Evolutionary conservation across 2,329 filamentous ascomycete species (phyloP).

Genomic region (Ophiostoma fasciatum): DNA sequence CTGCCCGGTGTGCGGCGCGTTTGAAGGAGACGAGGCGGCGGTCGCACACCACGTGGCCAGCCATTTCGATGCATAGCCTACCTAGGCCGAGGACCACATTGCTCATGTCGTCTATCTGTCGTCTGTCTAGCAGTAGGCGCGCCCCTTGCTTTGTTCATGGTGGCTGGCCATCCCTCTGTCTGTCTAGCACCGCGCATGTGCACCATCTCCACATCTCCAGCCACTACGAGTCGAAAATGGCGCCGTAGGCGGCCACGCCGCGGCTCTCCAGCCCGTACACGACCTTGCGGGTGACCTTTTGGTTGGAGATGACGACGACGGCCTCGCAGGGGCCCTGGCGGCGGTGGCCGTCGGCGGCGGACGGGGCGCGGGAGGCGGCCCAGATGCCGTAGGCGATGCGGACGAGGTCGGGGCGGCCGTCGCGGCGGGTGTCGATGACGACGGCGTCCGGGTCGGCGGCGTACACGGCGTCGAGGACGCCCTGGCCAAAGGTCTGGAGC

Average conservation of each 20-base stretch:
- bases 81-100: no score
- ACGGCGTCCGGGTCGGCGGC: conserved; percentile 9
- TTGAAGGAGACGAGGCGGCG: conserved; percentile 53
- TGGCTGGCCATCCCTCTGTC: no score
- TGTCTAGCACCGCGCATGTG: no score
- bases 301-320: conserved; percentile 22
- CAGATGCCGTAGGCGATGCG: conserved; percentile 9
- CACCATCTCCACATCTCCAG: no score
- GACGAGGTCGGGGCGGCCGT: conserved; percentile 9
- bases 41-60: conserved; percentile 51
- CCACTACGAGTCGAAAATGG: conserved; percentile 18
- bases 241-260: conserved; percentile 20
- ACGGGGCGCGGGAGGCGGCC: conserved; percentile 1
- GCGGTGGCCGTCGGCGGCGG: not conserved
- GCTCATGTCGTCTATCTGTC: no score
- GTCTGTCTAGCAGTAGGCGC: no score
- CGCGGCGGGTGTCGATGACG: conserved; percentile 9
- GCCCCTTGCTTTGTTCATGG: no score
- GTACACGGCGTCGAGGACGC: conserved; percentile 18
- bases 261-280: conserved; percentile 19
- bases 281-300: conserved; percentile 18
- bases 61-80: conserved; percentile 33
- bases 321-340: conserved; percentile 7
- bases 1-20: conserved; percentile 52
- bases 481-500: conserved; percentile 19